Conservation (phyloP, 1,284 basidiomycete genomes). For the Neotropicomus parvogracilis region DNA sequence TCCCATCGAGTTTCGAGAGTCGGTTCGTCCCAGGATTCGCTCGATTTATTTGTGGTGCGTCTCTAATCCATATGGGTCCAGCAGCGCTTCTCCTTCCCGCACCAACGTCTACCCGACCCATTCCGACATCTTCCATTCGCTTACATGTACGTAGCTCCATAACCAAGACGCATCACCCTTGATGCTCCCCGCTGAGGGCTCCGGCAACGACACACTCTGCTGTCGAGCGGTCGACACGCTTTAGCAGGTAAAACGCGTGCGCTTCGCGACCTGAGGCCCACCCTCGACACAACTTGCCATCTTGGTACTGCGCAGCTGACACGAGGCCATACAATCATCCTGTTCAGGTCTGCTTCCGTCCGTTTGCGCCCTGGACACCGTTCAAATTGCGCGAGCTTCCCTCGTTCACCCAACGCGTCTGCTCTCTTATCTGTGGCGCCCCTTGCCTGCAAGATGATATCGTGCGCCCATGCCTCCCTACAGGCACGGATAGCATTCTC, state of each 20-base stretch:
- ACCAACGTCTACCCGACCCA: conserved; percentile 14
- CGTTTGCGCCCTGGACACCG: background rate
- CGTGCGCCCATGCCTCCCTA: background rate
- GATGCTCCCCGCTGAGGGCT: background rate
- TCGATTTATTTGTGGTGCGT: conserved; percentile 16
- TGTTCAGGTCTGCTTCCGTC: background rate
- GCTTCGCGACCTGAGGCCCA: background rate
- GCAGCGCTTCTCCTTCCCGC: conserved; percentile 12
- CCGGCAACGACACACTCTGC: background rate
- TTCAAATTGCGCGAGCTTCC: no score
- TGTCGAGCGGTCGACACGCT: background rate
- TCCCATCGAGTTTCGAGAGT: conserved; percentile 5
- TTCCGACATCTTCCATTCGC: conserved; percentile 14
- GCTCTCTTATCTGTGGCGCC: no score
- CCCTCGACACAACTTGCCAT: background rate
- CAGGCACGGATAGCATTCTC: background rate
- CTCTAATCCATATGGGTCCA: conserved; percentile 6
- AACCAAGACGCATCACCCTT: background rate
- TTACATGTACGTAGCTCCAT: conserved; percentile 2
- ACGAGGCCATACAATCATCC: conserved; percentile 12
- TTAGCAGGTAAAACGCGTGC: background rate
- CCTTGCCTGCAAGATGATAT: background rate
- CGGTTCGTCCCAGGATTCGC: conserved; percentile 23
- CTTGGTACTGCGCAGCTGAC: conserved; percentile 5
- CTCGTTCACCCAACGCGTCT: background rate